Evolutionary conservation across 495 filamentous ascomycete species (phyloP).

Genomic region (Daldinia childiae): DNA sequence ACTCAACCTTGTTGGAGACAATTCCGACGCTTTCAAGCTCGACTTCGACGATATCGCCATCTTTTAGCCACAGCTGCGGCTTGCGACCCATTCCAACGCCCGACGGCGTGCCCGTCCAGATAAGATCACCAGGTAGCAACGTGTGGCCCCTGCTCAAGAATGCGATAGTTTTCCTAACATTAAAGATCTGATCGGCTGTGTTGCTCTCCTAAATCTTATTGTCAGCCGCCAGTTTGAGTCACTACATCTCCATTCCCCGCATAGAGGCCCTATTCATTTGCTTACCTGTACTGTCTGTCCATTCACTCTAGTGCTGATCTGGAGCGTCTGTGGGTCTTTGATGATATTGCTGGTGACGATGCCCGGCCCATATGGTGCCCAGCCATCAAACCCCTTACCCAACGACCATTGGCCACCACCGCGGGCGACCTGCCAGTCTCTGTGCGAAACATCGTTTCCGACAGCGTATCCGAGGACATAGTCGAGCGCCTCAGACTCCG

Average conservation of each 20-base stretch:
- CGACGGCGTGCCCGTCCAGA: slow-evolving; percentile 87
- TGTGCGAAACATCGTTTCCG: slow-evolving; percentile 85
- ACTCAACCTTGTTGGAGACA: slow-evolving; percentile 77
- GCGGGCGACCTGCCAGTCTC: slow-evolving; percentile 82
- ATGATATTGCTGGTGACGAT: slow-evolving; percentile 76
- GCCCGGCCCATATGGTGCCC: slow-evolving; percentile 87
- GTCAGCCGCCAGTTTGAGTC: slow-evolving; percentile 1
- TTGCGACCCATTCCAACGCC: slow-evolving; percentile 82
- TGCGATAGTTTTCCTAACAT: slow-evolving; percentile 74
- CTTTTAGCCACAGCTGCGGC: slow-evolving; percentile 78
- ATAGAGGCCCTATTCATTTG: not conserved
- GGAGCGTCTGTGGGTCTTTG: slow-evolving; percentile 71
- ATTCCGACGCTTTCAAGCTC: slow-evolving; percentile 75
- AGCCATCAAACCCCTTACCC: slow-evolving; percentile 88
- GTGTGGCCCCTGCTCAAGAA: slow-evolving; percentile 83
- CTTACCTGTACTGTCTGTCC: slow-evolving; percentile 69
- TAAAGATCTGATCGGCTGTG: slow-evolving; percentile 86
- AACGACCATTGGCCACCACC: slow-evolving; percentile 84
- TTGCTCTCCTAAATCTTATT: slow-evolving; percentile 62
- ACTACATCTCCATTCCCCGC: not conserved
- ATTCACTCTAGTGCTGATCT: slow-evolving; percentile 76
- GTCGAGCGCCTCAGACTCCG: slow-evolving; percentile 72
- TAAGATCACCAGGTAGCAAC: slow-evolving; percentile 79
- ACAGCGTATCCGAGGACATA: slow-evolving; percentile 84
- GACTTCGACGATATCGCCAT: slow-evolving; percentile 83